Evolutionary conservation across 176 grass and related monocot genomes (phyloP), one percentile per base, ranked within the genome.

Genomic region (Dendrocalamus sinicus): DNA sequence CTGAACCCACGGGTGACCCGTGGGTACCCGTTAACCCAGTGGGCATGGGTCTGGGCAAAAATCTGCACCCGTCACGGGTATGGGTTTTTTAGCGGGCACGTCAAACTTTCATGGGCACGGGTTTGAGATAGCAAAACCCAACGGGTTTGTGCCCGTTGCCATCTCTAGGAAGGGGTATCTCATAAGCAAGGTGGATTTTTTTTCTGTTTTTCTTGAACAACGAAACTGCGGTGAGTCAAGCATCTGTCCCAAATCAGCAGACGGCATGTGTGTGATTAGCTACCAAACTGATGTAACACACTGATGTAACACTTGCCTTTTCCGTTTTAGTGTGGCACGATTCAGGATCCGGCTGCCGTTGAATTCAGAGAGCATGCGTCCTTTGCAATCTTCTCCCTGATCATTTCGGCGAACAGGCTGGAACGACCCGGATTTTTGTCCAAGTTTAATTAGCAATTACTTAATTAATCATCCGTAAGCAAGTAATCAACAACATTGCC

Each of bases 211-310:
- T 10, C 55, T n/a, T 5, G 58, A 61, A 12, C 58, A 61, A 12
- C 1, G 23, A 12, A 5, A 61, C 58, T 10, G 58, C n/a, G 9
- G 22, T n/a, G 9, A 12, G 58, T 24, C 58, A 5, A 60, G 58
- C 58, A 12, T 1, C 58, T 24, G 3, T 61, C 58, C 22, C 12
- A 61, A n/a, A 12, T 60, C 58, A 1, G 58, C 22, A 24, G 10
- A 60, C 9, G 58, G 11, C n/a, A 24, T 12, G 58, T 24, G 58
- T 61, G 5, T 24, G 58, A 24, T 24, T 24, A 24, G 4, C 23
- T 24, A 12, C 85, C 77, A 66, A 86, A 63, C 77, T n/a, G 70
- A 67, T 63, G 23, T 53, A 17, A 30, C 77, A 12, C 39, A 5
- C 40, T 44, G 64, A 78, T 16, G 74, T 77, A 78, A 37, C 52